Percentiles rank a stretch among this genome's conserved stretches.
Conservation (phyloP, 1,139 yeast species). For the Sugiyamaella castrensis region DNA sequence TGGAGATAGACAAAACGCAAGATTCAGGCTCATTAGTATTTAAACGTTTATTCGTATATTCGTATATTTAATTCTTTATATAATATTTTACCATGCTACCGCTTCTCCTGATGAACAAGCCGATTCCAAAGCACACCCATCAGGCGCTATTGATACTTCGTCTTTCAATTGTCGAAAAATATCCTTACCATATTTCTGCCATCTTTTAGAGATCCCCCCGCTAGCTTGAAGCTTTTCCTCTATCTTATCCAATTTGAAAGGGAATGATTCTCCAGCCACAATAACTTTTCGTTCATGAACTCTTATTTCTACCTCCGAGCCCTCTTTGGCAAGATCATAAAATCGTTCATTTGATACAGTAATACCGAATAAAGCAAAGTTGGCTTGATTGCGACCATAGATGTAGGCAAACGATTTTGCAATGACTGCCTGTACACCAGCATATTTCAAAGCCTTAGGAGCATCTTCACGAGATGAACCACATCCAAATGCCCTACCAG, state of each 20-base stretch:
- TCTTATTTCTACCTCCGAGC: conserved; percentile 11
- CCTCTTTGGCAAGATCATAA: conserved; percentile 17
- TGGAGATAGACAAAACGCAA: too few species aligned
- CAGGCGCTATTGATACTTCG: neutral
- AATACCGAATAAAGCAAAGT: conserved; percentile 18
- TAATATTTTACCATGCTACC: conserved; percentile 3
- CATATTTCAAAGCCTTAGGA: conserved; percentile 14
- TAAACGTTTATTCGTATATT: too few species aligned
- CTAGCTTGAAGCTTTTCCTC: conserved; percentile 17
- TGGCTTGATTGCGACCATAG: conserved; percentile 19
- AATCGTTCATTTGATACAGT: conserved; percentile 15
- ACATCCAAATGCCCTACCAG: conserved; percentile 19
- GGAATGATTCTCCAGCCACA: conserved; percentile 15
- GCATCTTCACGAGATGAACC: conserved; percentile 21
- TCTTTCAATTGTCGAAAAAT: conserved; percentile 16
- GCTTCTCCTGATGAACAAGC: conserved; percentile 1
- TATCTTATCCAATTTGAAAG: conserved; percentile 16
- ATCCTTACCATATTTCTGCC: conserved; percentile 18
- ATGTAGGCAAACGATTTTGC: conserved; percentile 20
- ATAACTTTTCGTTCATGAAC: conserved; percentile 14
- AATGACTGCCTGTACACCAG: conserved; percentile 18
- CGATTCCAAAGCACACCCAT: conserved; percentile 2
- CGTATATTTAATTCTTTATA: neutral
- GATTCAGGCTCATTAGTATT: neutral
- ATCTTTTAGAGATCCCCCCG: conserved; percentile 18